Evolutionary conservation across 179 eudicot species (phyloP).

Genomic region (Beta lomatogona): DNA sequence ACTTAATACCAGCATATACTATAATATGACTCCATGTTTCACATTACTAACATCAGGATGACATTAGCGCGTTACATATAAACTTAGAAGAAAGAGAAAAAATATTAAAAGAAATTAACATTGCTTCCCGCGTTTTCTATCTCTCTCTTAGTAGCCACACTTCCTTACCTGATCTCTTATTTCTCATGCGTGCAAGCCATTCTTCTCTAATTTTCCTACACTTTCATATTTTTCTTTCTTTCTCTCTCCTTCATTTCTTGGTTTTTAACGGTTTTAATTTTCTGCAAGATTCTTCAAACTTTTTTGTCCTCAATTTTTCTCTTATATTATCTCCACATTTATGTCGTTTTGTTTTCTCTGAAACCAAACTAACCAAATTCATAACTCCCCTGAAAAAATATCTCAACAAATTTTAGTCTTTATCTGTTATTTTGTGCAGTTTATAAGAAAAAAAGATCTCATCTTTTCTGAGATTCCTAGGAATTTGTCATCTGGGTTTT

Average conservation of each 20-base stretch:
- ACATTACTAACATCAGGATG: not conserved
- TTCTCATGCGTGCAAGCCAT: slow-evolving; percentile 94
- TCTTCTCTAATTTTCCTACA: not conserved
- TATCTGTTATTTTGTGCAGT: slow-evolving; percentile 6
- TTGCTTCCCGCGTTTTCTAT: slow-evolving; percentile 69
- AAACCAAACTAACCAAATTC: slow-evolving; percentile 15
- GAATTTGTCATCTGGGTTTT: slow-evolving; percentile 22
- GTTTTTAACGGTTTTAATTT: slow-evolving; percentile 49
- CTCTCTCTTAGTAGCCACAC: slow-evolving; percentile 24
- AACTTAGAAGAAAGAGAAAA: too few relatives aligned
- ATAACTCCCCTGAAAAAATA: not conserved
- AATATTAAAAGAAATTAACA: not conserved
- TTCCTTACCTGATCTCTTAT: slow-evolving; percentile 18
- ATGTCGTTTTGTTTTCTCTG: slow-evolving; percentile 28
- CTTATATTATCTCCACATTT: slow-evolving; percentile 15
- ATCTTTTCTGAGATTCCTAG: slow-evolving; percentile 19
- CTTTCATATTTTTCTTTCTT: slow-evolving; percentile 3
- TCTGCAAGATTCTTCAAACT: slow-evolving; percentile 48
- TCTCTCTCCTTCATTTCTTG: slow-evolving; percentile 23
- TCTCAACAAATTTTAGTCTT: slow-evolving; percentile 1
- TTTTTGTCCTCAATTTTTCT: slow-evolving; percentile 10
- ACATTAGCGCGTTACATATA: too few relatives aligned
- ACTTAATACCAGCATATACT: too few relatives aligned
- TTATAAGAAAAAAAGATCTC: slow-evolving; percentile 19
- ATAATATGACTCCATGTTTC: too few relatives aligned